These are phyloP conservation scores for Claviceps fusiformis DNA, from an alignment of 2,329 filamentous ascomycete genomes.

Conservation along the genomic window DNA sequence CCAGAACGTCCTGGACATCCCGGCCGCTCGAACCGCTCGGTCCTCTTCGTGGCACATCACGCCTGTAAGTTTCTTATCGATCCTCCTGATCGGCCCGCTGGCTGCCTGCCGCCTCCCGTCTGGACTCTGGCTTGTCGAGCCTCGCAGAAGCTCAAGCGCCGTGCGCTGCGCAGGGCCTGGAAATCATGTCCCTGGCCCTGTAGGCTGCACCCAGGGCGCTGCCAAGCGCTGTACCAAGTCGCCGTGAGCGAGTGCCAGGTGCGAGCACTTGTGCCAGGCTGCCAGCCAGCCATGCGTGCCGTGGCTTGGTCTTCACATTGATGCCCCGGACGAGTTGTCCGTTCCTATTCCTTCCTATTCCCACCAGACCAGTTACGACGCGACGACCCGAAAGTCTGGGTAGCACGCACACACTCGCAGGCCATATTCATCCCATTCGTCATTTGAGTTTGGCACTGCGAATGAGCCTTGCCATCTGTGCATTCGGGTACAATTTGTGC, in stretches of 20 bases:
- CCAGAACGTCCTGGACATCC: background rate
- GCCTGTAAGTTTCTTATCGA: constrained; percentile 3
- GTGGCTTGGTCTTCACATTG: background rate
- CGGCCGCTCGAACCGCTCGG: constrained; percentile 3
- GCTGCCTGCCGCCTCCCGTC: constrained; percentile 1
- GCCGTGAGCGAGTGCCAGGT: no score
- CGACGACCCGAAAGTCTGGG: background rate
- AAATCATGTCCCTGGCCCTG: background rate
- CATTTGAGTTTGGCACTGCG: background rate
- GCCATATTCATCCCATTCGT: background rate
- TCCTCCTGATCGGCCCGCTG: background rate
- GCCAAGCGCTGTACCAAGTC: background rate
- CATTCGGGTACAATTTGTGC: background rate
- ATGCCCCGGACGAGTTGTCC: background rate
- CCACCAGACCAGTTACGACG: background rate
- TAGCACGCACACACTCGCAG: background rate
- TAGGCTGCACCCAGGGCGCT: background rate
- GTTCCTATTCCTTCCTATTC: background rate
- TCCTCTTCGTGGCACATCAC: constrained; percentile 2
- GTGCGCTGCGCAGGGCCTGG: background rate
- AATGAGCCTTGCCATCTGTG: background rate
- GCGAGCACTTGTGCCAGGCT: no score
- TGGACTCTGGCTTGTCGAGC: background rate
- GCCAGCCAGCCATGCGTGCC: no score
- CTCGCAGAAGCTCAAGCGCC: background rate